A percentile compares a stretch with the other conserved stretches of the same genome.
phyloP scores from a whole-genome alignment of 2,329 filamentous ascomycete species.

The Beauveria rudraprayagi region DNA sequence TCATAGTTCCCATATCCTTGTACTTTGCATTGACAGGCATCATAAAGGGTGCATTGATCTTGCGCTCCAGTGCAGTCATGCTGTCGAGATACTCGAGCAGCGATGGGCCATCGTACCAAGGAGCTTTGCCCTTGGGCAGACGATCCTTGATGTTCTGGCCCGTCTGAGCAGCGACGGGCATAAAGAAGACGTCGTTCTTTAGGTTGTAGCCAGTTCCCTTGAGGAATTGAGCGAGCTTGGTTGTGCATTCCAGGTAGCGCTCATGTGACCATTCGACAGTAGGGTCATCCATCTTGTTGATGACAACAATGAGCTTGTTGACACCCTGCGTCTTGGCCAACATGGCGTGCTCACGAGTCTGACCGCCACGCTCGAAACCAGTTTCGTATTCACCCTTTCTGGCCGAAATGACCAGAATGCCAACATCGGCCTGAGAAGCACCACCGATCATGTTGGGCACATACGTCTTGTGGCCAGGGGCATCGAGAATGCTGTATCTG shows the following conservation, averaged over 20 bases:
- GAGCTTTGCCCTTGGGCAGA: conserved; percentile 63
- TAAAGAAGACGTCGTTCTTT: conserved; percentile 88
- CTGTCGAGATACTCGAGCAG: conserved; percentile 91
- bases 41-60: conserved; percentile 97
- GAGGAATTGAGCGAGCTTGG: conserved; percentile 79
- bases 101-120: conserved; percentile 85
- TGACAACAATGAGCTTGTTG: conserved; percentile 87
- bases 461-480: conserved; percentile 95
- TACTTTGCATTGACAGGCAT: conserved; percentile 97
- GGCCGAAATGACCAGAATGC: conserved; percentile 90
- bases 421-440: conserved; percentile 86
- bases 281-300: conserved; percentile 99
- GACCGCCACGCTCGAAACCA: conserved; percentile 90
- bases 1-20: conserved; percentile 92
- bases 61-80: conserved; percentile 89
- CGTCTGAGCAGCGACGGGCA: conserved; percentile 90
- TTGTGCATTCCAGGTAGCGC: conserved; percentile 85
- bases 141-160: conserved; percentile 82
- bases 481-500: conserved; percentile 92
- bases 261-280: conserved; percentile 95
- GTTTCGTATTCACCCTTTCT: conserved; percentile 99
- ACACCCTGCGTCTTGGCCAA: conserved; percentile 97
- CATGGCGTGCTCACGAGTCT: conserved; percentile 96
- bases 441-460: conserved; percentile 98
- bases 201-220: conserved; percentile 91